A percentile compares a stretch with the other conserved stretches of the same genome.
phyloP scores from a whole-genome alignment of 345 rosid species.

The Lepidium didymum region DNA sequence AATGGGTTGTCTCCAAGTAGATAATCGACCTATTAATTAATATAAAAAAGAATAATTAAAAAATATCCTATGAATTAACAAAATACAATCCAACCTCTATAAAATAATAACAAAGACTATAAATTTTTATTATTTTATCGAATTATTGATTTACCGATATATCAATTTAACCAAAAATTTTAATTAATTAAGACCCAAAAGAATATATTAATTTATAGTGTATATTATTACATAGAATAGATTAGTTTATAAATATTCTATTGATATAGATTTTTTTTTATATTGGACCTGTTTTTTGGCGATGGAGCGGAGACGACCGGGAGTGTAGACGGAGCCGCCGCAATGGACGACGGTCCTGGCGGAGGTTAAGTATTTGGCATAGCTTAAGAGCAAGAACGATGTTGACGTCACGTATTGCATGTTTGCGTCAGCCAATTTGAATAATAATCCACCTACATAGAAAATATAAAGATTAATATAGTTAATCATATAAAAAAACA shows the following conservation, averaged over 20 bases:
- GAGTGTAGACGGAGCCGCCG: constrained; percentile 40
- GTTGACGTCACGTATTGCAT: constrained; percentile 60
- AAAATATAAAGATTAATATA: neutral
- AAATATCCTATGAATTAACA: neutral
- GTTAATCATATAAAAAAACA: neutral
- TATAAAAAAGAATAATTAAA: neutral
- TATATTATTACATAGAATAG: too few relatives aligned
- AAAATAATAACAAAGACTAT: neutral
- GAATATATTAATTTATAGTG: too few relatives aligned
- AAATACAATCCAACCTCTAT: neutral
- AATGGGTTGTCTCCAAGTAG: constrained; percentile 84
- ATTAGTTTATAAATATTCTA: too few relatives aligned
- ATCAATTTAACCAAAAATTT: too few relatives aligned
- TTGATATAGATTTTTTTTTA: neutral
- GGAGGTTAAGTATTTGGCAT: constrained; percentile 46
- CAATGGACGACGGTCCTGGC: constrained; percentile 40
- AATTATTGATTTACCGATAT: too few relatives aligned
- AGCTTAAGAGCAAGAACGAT: constrained; percentile 48
- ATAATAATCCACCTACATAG: constrained; percentile 57
- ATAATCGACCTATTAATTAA: constrained; percentile 61
- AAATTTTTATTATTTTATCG: too few relatives aligned
- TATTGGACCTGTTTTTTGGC: constrained; percentile 42
- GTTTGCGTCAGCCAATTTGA: constrained; percentile 48
- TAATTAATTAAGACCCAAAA: neutral
- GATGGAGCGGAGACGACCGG: constrained; percentile 38